Evolutionary conservation across 208 protist genomes (phyloP), one percentile per base, ranked within the genome.

Genomic region (Wallacemonas sp.): DNA sequence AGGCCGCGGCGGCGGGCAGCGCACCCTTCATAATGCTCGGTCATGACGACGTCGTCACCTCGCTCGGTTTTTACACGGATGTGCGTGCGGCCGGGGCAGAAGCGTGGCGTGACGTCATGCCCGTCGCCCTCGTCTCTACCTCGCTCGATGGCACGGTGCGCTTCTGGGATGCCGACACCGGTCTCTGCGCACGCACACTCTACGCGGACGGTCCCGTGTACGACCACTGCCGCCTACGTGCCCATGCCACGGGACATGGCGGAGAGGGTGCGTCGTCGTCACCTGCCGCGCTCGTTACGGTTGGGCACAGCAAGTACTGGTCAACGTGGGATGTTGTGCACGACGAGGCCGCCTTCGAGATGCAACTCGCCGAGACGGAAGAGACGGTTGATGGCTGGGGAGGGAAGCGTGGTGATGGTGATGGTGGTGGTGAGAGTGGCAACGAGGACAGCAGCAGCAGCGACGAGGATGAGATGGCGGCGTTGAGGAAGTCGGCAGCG

Each of bases 21-120:
- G 69, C 81, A 1, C 88, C 83, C 5, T 83, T 77, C 31, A 72
- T 75, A 46, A 67, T 95, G 33, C 62, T 86, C 2, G 87, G 87
- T 3, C 90, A 96, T 65, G 78, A 88, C 15, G 90, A 96, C 55
- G 84, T 84, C n/a, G 44, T 96, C 28, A 94, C 87, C 2, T 96
- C 90, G 8, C 28, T 95, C 26, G 66, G 70, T 28, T 93, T 90
- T 66, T 86, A 77, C 62, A 39, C 67, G 0, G 80, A 86, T 49
- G 70, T 75, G 2, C 19, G 28, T 14, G 14, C 1, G 5, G 6
- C 33, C 28, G 28, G 44, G 44, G n/a, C 15, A 41, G 11, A 22
- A 19, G 26, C 34, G 36, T 38, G 62, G 55, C 58, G 62, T 3
- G 4, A 36, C n/a, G 45, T 88, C 51, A 62, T 91, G 59, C 82